Base-by-base conservation (phyloP, 2,329 filamentous ascomycete genomes). In the Cordyceps farinosa region DNA sequence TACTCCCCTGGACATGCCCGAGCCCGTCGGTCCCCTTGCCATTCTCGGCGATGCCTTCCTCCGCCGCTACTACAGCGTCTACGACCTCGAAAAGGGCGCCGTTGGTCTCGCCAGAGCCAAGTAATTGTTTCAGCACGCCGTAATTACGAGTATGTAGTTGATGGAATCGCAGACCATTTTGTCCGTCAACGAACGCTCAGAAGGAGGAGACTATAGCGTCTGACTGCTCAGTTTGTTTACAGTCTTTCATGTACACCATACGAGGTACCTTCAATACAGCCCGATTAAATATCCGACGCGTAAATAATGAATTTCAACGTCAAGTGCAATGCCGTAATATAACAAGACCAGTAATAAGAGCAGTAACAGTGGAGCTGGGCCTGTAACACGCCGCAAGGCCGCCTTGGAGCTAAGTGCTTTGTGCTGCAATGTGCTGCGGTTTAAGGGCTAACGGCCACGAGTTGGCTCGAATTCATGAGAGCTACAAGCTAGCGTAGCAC, bases 1-100 rank as follows among this genome's bases (percentile, higher is more conserved):
- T 82, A 96, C 96, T 87, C 93, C 92, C 71, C 96, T 98, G 89
- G 95, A 93, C 77, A 88, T 92, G 80, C 90, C 92, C 63, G 90
- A 88, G 73, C 92, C 92, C 45, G 89, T 90, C 65, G 94, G 95
- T 53, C 95, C 95, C 69, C 87, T 99, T 68, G 93, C 92, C 66
- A 99, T 99, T 68, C 88, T 99, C 32, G 95, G 95, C 72, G 92
- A 97, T 77, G 90, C 88, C 55, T 90, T 90, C 84, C 82, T 90
- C 74, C 87, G 92, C 78, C 90, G 84, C 75, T 96, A 89, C 84
- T 98, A 98, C 86, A 96, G 92, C 68, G 90, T 99, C 74, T 99
- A 99, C 76, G 92, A 99, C 79, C 85, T 97, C 65, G 93, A 91
- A 76, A 93, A 90, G 82, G 84, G 89, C 74, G 88, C 90, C 63